Evolutionary conservation across 768 basidiomycete species (phyloP), one percentile per base, ranked within the genome.

Genomic region (Russula sp.): DNA sequence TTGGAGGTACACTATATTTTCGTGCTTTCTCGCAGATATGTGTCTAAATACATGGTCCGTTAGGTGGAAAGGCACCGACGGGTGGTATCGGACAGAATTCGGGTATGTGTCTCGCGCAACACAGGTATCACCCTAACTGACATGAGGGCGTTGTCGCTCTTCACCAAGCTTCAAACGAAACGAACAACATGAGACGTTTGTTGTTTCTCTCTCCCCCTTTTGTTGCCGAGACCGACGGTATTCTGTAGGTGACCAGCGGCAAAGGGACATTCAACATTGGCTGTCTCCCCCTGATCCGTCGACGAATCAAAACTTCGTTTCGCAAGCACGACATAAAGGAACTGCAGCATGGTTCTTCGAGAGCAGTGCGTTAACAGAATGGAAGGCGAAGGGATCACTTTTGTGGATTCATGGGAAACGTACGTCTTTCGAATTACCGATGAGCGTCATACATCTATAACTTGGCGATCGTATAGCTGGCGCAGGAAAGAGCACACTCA

Each of bases 391-490:
- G 6, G 56, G 49, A 5, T 42, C n/a, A 1, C 24, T 64, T 1
- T 44, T 60, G 11, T 64, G 63, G 63, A 50, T 64, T 0, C 63
- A 61, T 11, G 63, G 63, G 3, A 64, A 61, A 22, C 57, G 59
- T 64, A 51, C 16, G 59, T 16, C 28, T 44, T 18, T 2, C 0
- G 0, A n/a, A 6, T n/a, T 4, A 1, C 26, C 4, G 4, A 2
- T 14, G 2, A 9, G 8, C 0, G 2, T 3, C 10, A 28, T 38
- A 0, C 2, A 24, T 11, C 24, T 1, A 61, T 16, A 3, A 1
- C 32, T 24, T 24, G 24, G 16, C 28, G 4, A 28, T 55, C 3
- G 9, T 26, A 4, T 16, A 64, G 63, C 34, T 5, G 59, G 63
- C 0, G 55, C 44, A 0, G 63, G 63, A 1, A 64, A 64, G 38